Evolutionary conservation across 2,329 filamentous ascomycete genomes (phyloP).

Genomic region (Ilyonectria destructans): DNA sequence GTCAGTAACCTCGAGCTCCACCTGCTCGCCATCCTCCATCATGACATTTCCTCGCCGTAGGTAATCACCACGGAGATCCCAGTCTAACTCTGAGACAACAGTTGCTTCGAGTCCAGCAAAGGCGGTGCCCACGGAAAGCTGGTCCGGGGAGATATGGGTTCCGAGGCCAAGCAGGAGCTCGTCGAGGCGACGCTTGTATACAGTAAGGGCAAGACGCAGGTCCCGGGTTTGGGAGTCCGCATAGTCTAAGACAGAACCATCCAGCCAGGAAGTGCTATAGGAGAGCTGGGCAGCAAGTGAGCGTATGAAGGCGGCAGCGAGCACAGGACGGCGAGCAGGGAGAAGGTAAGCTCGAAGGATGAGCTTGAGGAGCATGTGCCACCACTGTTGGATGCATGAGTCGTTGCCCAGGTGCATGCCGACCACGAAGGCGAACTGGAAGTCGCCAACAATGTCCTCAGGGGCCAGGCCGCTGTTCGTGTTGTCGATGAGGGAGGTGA

Average conservation of each 20-base stretch:
- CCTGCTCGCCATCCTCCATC: slow-evolving; percentile 68
- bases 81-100: slow-evolving; percentile 62
- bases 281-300: slow-evolving; percentile 70
- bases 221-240: slow-evolving; percentile 51
- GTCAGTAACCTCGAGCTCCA: slow-evolving; percentile 65
- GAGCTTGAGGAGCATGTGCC: slow-evolving; percentile 67
- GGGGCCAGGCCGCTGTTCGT: slow-evolving; percentile 47
- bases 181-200: slow-evolving; percentile 70
- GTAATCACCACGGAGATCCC: slow-evolving; percentile 70
- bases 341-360: slow-evolving; percentile 68
- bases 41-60: slow-evolving; percentile 65
- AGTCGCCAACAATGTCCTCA: slow-evolving; percentile 70
- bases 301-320: slow-evolving; percentile 65
- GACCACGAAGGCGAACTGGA: slow-evolving; percentile 73
- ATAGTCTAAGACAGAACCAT: slow-evolving; percentile 61
- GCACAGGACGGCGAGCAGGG: slow-evolving; percentile 58
- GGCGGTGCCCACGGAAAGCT: slow-evolving; percentile 62
- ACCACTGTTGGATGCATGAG: slow-evolving; percentile 76
- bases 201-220: slow-evolving; percentile 65
- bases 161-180: slow-evolving; percentile 61
- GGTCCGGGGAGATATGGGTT: slow-evolving; percentile 55
- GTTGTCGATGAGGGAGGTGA: slow-evolving; percentile 59
- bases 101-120: slow-evolving; percentile 59
- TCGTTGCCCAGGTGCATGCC: slow-evolving; percentile 73
- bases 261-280: slow-evolving; percentile 67